phyloP scores from a whole-genome alignment of 768 basidiomycete species.

The Phlebiopsis flavidoalba region DNA sequence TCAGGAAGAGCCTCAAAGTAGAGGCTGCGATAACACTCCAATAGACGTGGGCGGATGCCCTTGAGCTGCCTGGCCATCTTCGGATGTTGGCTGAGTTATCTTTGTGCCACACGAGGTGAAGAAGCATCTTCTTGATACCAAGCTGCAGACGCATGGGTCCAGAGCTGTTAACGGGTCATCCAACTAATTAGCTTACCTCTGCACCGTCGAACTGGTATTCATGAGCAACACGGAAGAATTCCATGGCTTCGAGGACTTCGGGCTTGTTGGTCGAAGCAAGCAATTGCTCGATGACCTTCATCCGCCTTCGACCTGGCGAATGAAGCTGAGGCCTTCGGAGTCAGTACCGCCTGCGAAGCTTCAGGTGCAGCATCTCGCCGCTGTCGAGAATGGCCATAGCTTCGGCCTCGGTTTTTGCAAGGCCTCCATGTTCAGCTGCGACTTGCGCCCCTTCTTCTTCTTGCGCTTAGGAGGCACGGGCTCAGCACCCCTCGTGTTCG shows the following conservation, averaged over 20 bases:
- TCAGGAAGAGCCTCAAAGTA: conserved; percentile 84
- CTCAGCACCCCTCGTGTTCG: conserved; percentile 31
- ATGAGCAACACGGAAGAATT: conserved; percentile 81
- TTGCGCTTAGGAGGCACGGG: conserved; percentile 27
- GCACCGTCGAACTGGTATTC: conserved; percentile 80
- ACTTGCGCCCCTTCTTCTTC: conserved; percentile 53
- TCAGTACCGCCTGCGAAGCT: conserved; percentile 83
- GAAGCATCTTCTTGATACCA: conserved; percentile 89
- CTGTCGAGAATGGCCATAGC: conserved; percentile 65
- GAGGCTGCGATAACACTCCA: conserved; percentile 83
- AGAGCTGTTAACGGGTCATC: neutral
- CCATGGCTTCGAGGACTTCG: conserved; percentile 80
- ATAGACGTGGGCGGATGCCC: conserved; percentile 78
- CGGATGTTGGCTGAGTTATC: conserved; percentile 79
- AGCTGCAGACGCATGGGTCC: conserved; percentile 35
- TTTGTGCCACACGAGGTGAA: conserved; percentile 96
- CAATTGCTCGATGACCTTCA: conserved; percentile 68
- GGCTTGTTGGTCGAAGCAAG: conserved; percentile 84
- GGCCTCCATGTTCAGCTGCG: conserved; percentile 60
- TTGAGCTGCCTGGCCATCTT: conserved; percentile 77
- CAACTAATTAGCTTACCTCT: conserved; percentile 41
- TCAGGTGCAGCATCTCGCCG: conserved; percentile 58
- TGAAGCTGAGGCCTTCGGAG: conserved; percentile 80
- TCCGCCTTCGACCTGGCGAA: conserved; percentile 58
- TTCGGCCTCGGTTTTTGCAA: conserved; percentile 46